These are phyloP conservation scores for Fusarium mexicanum DNA, from an alignment of 2,329 filamentous ascomycete genomes.

Conservation along the genomic window DNA sequence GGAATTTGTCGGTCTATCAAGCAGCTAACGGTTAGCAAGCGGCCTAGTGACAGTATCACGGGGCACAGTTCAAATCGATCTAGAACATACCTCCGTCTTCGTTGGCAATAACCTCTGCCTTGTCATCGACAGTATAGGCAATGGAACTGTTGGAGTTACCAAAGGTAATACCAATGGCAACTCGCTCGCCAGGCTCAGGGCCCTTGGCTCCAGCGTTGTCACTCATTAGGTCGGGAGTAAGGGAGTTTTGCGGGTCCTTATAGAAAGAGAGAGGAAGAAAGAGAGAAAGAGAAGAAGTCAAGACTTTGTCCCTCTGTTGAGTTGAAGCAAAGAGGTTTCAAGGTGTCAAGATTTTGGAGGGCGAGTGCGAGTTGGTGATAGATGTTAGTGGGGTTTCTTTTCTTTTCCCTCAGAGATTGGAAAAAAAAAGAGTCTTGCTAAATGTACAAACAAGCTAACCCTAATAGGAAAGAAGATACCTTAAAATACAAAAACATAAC, in stretches of 20 bases:
- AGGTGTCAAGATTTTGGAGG: constrained; percentile 38
- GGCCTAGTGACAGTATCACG: not conserved
- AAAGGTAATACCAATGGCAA: constrained; percentile 94
- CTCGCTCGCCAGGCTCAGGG: constrained; percentile 66
- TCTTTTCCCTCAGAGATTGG: constrained; percentile 37
- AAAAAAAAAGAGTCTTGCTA: constrained; percentile 29
- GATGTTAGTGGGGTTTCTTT: constrained; percentile 40
- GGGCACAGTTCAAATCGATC: not conserved
- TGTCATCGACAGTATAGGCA: constrained; percentile 91
- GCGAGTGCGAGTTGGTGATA: constrained; percentile 24
- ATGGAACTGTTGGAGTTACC: constrained; percentile 99
- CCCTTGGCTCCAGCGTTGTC: constrained; percentile 56
- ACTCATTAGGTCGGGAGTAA: constrained; percentile 53
- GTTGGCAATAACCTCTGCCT: constrained; percentile 97
- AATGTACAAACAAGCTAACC: no score
- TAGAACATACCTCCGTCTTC: constrained; percentile 85
- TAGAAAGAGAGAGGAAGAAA: not conserved
- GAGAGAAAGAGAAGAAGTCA: constrained; percentile 4
- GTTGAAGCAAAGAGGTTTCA: constrained; percentile 14
- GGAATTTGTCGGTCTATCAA: constrained; percentile 91
- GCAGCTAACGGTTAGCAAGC: constrained; percentile 21
- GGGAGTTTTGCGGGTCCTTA: not conserved
- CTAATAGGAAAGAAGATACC: no score
- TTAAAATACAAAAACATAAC: no score
- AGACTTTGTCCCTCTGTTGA: constrained; percentile 19